Percentiles rank a stretch among this genome's conserved stretches.
Conservation (phyloP, 1,139 yeast genomes). For the Protomyces lactucae-debilis region DNA sequence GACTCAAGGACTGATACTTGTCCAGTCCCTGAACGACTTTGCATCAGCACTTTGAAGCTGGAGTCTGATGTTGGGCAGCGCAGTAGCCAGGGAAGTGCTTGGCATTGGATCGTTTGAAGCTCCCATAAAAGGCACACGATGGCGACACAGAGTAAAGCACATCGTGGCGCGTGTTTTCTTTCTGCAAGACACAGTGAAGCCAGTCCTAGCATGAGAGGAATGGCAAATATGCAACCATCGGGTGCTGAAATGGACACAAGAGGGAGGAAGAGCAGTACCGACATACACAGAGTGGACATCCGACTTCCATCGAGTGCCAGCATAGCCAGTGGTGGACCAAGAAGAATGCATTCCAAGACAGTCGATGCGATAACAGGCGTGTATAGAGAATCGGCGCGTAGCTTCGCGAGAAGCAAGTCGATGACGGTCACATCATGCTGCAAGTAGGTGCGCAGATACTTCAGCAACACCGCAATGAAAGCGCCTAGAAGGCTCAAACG, state of each 20-base stretch:
- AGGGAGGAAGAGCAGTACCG: neutral
- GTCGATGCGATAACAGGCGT: neutral
- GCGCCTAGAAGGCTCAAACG: neutral
- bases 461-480: neutral
- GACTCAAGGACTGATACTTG: conserved; percentile 13
- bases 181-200: neutral
- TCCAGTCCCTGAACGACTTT: conserved; percentile 12
- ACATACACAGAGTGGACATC: neutral
- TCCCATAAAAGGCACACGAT: neutral
- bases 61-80: neutral
- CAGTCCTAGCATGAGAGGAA: neutral
- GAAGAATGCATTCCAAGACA: neutral
- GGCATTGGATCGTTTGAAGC: neutral
- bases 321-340: neutral
- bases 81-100: neutral
- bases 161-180: neutral
- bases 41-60: neutral
- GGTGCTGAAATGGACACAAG: neutral
- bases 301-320: neutral
- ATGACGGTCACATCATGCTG: neutral
- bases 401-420: neutral
- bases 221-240: neutral
- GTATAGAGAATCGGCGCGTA: neutral
- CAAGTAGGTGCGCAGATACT: neutral
- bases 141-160: neutral